Base-by-base conservation (phyloP, 2,329 filamentous ascomycete genomes). In the Diaporthe aspalathi region DNA sequence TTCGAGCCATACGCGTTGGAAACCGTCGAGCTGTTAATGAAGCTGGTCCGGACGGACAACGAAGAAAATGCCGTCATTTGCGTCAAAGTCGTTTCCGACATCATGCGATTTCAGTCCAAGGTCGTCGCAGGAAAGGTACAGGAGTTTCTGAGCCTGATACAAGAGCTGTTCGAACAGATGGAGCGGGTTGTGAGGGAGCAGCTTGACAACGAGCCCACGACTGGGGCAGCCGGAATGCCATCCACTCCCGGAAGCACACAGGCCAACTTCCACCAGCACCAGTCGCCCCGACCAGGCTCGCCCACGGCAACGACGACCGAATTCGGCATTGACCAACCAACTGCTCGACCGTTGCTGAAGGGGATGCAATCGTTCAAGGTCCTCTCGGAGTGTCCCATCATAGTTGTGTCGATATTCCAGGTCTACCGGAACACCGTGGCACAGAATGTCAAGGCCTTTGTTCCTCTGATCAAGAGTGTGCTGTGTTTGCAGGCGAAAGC, bases 321-420 rank as follows among this genome's bases (percentile, higher is more conserved):
- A 74, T 88, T 97, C 65, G 94, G 91, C 7, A 88, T 91, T 17
- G 95, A 98, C 76, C 94, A 95, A 78, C 92, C 94, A 76, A 94
- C 83, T 9, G 90, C 90, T 69, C 91, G 95, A 71, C 92, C 94
- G 62, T 83, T 99, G 43, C 85, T 95, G 68, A 97, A 94, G 81
- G 96, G 96, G 38, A 98, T 98, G 94, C 94, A 97, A 80, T 99
- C 96, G 1, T 99, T 99, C 88, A 99, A 98, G 81, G 95, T 99
- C 29, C 88, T 99, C 5, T 94, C 95, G 1, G 96, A 99, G 81
- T 99, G 96, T 76, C 96, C 96, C 0, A 99, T 99, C 67, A 98
- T 99, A 50, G 96, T 99, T 4, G 96, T 99, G 1, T 98, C 95
- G 5, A 94, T 99, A 75, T 98, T 99, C 80, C 96, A 99, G 82